Evolutionary conservation across 179 eudicot species (phyloP), one percentile per base, ranked within the genome.

Genomic region (Pouteria campechiana): DNA sequence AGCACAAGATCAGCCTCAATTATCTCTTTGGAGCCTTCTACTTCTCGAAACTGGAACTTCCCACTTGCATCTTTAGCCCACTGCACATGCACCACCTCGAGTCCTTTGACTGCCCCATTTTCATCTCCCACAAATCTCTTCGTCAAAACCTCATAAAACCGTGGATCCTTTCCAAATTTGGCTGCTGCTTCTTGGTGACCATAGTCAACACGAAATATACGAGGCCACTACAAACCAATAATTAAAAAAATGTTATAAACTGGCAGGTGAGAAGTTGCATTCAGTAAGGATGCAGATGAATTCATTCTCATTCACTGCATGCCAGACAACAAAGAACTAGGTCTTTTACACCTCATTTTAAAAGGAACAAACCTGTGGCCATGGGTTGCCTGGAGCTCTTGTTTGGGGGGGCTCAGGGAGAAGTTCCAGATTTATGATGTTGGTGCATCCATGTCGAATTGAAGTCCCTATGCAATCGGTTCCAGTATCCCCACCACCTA

Each of bases 401-500:
- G 89, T 62, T 35, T 41, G 69, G 20, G 96, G 99, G 30, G 93
- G 99, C 72, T 77, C 65, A 6, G 99, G 81, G 19, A 92, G 93
- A 63, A 92, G 86, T 75, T 92, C 99, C 49, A 92, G 52, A 60
- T 92, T 92, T 6, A 83, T 52, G 13, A 87, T 27, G 62, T 62
- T 59, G 20, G 54, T 75, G 68, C 99, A 92, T 33, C 96, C 99
- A 56, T 92, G 99, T 25, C 99, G 76, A 54, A 92, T 78, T 15
- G 96, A 83, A 14, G 96, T 92, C 16, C 89, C 99, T 23, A 92
- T 87, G 60, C 99, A 92, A 47, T 92, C 99, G 19, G 99, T 92
- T 11, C 99, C 99, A 14, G 99, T 92, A 67, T 92, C 99, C 37
- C 99, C 99, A 31, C 99, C 99, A 69, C 99, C 99, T 56, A 92